Percentiles rank a stretch among this genome's conserved stretches.
Conservation (phyloP, 192 early-diverging fungal genomes). For the Coemansia asiatica region DNA sequence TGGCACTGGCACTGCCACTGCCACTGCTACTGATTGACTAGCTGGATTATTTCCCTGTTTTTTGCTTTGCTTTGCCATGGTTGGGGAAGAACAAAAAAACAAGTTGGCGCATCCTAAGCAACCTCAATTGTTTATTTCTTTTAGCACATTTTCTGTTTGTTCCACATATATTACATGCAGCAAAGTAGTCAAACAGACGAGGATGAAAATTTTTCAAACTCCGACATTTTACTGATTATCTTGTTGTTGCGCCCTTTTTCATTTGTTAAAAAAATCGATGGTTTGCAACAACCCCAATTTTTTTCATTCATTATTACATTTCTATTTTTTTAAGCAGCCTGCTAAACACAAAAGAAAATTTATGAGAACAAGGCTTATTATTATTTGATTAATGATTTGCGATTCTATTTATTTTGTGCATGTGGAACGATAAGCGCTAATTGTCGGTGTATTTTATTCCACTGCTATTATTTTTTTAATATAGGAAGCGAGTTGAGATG, state of each 20-base stretch:
- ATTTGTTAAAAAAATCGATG: constrained; percentile 7
- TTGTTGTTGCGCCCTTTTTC: constrained; percentile 1
- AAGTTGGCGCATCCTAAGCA: not conserved
- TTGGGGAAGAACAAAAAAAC: not conserved
- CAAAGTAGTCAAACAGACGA: not conserved
- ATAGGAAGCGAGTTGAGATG: constrained; percentile 49
- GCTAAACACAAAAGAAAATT: not conserved
- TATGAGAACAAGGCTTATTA: not conserved
- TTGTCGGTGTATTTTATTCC: constrained; percentile 6
- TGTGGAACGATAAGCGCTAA: not conserved
- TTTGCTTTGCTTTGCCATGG: not conserved
- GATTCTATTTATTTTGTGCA: constrained; percentile 8
- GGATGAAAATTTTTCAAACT: constrained; percentile 39
- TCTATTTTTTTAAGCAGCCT: not conserved
- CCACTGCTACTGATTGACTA: not conserved
- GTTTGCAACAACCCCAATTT: not conserved
- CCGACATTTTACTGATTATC: constrained; percentile 35
- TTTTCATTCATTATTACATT: not conserved
- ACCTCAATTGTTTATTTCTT: not conserved
- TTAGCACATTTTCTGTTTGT: not conserved
- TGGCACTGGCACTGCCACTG: too few relatives aligned
- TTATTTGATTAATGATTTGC: constrained; percentile 1
- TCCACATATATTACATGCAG: constrained; percentile 7
- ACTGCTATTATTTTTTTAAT: not conserved
- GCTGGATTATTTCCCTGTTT: not conserved